A percentile compares a stretch with the other conserved stretches of the same genome.
phyloP scores from a whole-genome alignment of 106 monocot species.

The Dendrobium catenatum region DNA sequence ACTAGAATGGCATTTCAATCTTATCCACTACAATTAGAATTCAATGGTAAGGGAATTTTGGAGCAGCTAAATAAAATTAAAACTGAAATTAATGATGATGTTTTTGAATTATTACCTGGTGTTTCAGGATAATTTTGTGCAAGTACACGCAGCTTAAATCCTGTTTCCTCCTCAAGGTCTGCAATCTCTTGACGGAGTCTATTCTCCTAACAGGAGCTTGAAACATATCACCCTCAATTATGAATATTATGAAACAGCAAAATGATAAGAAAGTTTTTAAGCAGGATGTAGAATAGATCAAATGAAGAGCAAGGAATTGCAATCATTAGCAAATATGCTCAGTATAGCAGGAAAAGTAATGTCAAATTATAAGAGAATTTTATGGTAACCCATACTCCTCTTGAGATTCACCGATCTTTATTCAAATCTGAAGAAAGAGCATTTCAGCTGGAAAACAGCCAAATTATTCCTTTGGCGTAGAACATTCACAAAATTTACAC shows the following conservation, averaged over 20 bases:
- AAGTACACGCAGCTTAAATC: conserved; percentile 85
- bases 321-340: neutral
- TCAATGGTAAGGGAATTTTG: neutral
- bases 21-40: neutral
- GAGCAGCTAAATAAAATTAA: neutral
- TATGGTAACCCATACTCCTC: neutral
- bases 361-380: neutral
- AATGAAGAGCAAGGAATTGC: neutral
- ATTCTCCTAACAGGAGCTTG: conserved; percentile 44
- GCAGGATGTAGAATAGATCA: neutral
- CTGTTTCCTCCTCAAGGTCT: conserved; percentile 85
- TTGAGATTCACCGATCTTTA: neutral
- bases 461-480: neutral
- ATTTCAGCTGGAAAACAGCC: neutral
- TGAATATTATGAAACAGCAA: conserved; percentile 1
- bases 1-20: no score
- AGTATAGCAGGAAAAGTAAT: neutral
- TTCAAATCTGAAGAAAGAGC: neutral
- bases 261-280: neutral
- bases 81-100: neutral
- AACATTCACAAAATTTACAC: no score
- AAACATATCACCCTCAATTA: neutral
- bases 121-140: conserved; percentile 95
- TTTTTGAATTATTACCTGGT: conserved; percentile 42
- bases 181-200: conserved; percentile 58